Evolutionary conservation across 2,329 filamentous ascomycete genomes (phyloP), one percentile per base, ranked within the genome.

Genomic region (Periconia sp.): DNA sequence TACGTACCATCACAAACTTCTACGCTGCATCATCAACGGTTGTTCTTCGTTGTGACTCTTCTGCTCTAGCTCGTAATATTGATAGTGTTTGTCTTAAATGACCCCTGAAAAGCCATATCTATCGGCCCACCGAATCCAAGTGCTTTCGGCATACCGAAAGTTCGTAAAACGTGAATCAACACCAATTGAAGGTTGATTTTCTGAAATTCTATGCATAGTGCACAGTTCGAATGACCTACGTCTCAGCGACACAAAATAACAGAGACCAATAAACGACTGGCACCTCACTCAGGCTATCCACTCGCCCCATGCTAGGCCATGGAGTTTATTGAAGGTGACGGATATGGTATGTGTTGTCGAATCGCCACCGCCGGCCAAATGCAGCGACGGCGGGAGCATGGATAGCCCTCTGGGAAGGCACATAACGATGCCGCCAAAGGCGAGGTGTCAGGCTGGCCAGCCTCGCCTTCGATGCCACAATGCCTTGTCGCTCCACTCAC

Each of bases 351-450:
- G 65, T 59, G 62, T 58, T 69, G 68, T 62, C 63, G 58, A 66
- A 63, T 61, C 52, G 47, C 49, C 64, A 68, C 68, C 66, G 64
- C 64, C 61, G 63, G 60, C 54, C 53, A 49, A 59, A 48, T 54
- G 54, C 65, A 63, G 60, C 56, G 55, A 60, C 57, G 57, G 57
- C 47, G 56, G 54, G 50, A 46, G 43, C 49, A 41, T 44, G 44
- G 45, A 57, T 55, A 45, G 55, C 50, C 49, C 54, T 48, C 41
- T 55, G 53, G 53, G 41, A 41, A 31, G 47, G 35, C 49, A 55
- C 56, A 61, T 59, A 43, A 51, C 37, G 18, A 50, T 44, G 37
- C 53, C 42, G 15, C 49, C 40, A 41, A 33, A 45, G 55, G 37
- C 55, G 59, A 43, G 41, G 56, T 47, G 53, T 23, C 50, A 52